Conservation (phyloP, 805 yeast genomes). For the Metschnikowia lochheadii region DNA sequence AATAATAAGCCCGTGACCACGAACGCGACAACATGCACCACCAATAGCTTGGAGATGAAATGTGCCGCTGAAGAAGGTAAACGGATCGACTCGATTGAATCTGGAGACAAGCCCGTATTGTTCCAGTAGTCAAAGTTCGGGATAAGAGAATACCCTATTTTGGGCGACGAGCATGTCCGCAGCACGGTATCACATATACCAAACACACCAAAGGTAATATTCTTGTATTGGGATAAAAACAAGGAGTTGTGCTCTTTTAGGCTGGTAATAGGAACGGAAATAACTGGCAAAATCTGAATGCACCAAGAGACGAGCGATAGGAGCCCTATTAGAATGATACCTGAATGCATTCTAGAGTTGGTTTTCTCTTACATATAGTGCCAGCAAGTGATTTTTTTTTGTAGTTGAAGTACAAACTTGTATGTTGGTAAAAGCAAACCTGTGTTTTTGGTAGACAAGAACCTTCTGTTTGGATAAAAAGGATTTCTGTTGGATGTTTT, state of each 20-base stretch:
- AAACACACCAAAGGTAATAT: constrained; percentile 41
- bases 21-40: constrained; percentile 40
- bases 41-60: constrained; percentile 37
- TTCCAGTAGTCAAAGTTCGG: constrained; percentile 1
- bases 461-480: no score
- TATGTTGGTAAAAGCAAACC: not conserved
- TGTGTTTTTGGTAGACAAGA: no score
- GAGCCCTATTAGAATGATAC: constrained; percentile 26
- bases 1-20: constrained; percentile 22
- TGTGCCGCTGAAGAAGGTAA: constrained; percentile 40
- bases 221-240: constrained; percentile 29
- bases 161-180: constrained; percentile 29
- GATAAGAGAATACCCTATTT: constrained; percentile 33
- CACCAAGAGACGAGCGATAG: constrained; percentile 28
- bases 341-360: constrained; percentile 25
- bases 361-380: not conserved
- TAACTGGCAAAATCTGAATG: constrained; percentile 37
- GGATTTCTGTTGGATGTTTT: no score
- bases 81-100: constrained; percentile 16
- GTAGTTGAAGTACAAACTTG: not conserved
- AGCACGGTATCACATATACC: constrained; percentile 34
- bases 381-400: not conserved
- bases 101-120: not conserved
- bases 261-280: constrained; percentile 41
- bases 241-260: constrained; percentile 20